Evolutionary conservation across 106 monocot genomes (phyloP), one percentile per base, ranked within the genome.

Genomic region (Acorus calamus): DNA sequence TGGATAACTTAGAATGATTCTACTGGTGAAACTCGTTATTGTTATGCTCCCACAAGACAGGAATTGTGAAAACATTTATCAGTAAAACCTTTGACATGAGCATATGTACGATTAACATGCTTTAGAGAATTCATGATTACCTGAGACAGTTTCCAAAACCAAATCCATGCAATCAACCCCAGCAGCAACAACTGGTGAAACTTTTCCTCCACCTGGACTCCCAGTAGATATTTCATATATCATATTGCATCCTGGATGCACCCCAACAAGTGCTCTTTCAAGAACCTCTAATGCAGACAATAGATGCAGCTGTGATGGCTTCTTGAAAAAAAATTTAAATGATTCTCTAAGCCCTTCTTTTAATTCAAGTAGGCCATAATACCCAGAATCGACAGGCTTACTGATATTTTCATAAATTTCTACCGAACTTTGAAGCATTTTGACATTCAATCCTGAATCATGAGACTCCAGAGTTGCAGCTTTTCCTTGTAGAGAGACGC

Each of bases 401-500:
- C 51, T 4, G n/a, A 56, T 9, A 72, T 47, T 56, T 46, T 72
- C 64, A 45, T 11, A 59, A 53, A 69, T 51, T 57, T 57, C 57
- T 9, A 56, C 60, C 66, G 72, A 70, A 51, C 55, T 56, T 47
- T 69, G 55, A 11, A 85, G 67, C 55, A 69, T 74, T 70, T 81
- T 89, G 66, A 77, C 71, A 62, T 61, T 71, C 59, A 81, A 79
- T 48, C 54, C 83, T 11, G 57, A 78, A 51, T 84, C 86, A 64
- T 84, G 86, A 62, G 78, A 89, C 62, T 79, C 78, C 52, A 89
- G 68, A 62, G 69, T 80, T 71, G 89, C 79, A 79, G 61, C 64
- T 70, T 82, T 90, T 44, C 94, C 79, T 77, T 87, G 82, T 13
- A 84, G 59, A 47, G 76, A 82, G 72, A 90, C 83, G 59, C 94